Percentiles rank a stretch among this genome's conserved stretches.
These are phyloP conservation scores for Drechslerella stenobrocha DNA, from an alignment of 2,329 filamentous ascomycete genomes.

Conservation along the genomic window DNA sequence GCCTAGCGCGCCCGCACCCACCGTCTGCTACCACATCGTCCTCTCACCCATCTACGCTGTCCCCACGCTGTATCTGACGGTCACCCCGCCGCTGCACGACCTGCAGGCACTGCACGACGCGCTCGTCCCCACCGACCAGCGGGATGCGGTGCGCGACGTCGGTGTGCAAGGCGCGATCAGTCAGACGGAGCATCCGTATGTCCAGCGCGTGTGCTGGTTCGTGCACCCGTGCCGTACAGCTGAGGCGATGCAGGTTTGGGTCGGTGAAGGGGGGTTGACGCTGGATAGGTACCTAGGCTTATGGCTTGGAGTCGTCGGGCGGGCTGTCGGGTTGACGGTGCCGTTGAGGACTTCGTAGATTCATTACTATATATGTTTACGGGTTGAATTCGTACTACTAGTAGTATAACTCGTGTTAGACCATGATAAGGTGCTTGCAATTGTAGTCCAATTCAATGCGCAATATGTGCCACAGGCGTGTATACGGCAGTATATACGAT, in stretches of 20 bases:
- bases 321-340: slow-evolving; percentile 75
- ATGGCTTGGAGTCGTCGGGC: slow-evolving; percentile 87
- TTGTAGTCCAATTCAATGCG: no score
- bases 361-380: no score
- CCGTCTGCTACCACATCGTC: slow-evolving; percentile 46
- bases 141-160: slow-evolving; percentile 5
- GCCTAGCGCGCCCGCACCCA: no score
- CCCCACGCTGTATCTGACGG: slow-evolving; percentile 50
- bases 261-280: slow-evolving; percentile 52
- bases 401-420: no score
- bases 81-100: slow-evolving; percentile 15
- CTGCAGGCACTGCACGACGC: slow-evolving; percentile 37
- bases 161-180: slow-evolving; percentile 33
- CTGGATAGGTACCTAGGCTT: slow-evolving; percentile 74
- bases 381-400: no score
- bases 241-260: slow-evolving; percentile 70
- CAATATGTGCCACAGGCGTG: no score
- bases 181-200: slow-evolving; percentile 73
- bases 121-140: slow-evolving; percentile 35
- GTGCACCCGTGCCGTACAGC: slow-evolving; percentile 89
- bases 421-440: no score
- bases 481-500: no score
- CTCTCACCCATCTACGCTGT: slow-evolving; percentile 50
- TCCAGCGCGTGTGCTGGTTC: slow-evolving; percentile 78
- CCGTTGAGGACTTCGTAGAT: not conserved